Evolutionary conservation across 1,284 basidiomycete species (phyloP), one percentile per base, ranked within the genome.

Genomic region (Porogramme epimiltina): DNA sequence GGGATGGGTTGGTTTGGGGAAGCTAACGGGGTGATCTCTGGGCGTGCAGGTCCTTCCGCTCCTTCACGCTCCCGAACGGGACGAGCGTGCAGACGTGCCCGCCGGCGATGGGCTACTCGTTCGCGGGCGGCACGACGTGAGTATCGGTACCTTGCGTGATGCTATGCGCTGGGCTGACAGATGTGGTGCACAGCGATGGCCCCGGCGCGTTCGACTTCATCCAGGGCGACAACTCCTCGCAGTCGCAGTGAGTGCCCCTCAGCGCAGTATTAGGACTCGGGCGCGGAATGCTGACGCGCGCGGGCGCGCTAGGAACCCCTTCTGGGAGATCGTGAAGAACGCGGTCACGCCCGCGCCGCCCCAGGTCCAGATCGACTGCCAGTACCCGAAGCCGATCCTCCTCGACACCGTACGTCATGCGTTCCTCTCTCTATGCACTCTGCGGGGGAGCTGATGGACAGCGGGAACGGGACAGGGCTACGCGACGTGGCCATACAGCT

Each of bases 171-270:
- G 28, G 6, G 28, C 28, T 31, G 46, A 42, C 39, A 15, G 23
- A 19, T 11, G 26, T 18, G n/a, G 36, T 42, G 23, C 18, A 45
- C 55, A 88, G 85, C 18, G 88, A 90, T 65, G 91, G 91, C 0
- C 90, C 91, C 1, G 91, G 91, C 15, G 83, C 84, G 0, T 88
- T 92, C 58, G 89, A 92, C 65, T 93, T 93, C 61, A 71, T 85
- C 25, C 91, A 93, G 71, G 89, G 91, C 3, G 76, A 81, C 57
- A 91, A 91, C 65, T 76, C 79, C 9, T 82, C 84, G 6, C 60
- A 63, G 15, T 70, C 77, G 4, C 82, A 79, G 34, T 37, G 34
- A 13, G 78, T 84, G 68, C 34, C 16, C 53, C 79, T 66, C 45
- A 10, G 24, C 23, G 16, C 42, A 22, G 10, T 34, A 3, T 16